Evolutionary conservation across 2,329 filamentous ascomycete species (phyloP).

Genomic region (Calonectria henricotiae): DNA sequence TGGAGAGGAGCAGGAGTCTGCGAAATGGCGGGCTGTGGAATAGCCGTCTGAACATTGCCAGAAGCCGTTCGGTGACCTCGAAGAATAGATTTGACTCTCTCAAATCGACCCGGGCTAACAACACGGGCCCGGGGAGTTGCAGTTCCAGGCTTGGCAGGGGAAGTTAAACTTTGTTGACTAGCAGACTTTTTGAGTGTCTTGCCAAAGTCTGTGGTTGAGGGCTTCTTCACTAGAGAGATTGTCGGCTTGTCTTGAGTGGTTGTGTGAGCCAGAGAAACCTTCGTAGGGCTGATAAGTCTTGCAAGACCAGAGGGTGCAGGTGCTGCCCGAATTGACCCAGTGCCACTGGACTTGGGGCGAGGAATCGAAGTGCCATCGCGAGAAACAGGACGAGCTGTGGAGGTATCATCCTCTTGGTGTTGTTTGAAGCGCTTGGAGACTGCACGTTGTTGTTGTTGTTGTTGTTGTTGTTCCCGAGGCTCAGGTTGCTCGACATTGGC

Average conservation of each 20-base stretch:
- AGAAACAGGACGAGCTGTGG: slow-evolving; percentile 75
- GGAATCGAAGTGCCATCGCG: slow-evolving; percentile 68
- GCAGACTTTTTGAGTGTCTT: slow-evolving; percentile 66
- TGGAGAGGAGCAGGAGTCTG: slow-evolving; percentile 66
- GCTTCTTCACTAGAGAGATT: slow-evolving; percentile 58
- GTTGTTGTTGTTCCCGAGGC: slow-evolving; percentile 41
- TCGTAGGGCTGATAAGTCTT: slow-evolving; percentile 84
- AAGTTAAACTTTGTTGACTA: slow-evolving; percentile 65
- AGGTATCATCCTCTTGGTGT: slow-evolving; percentile 78
- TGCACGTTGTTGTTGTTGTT: slow-evolving; percentile 18
- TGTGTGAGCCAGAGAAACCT: slow-evolving; percentile 77
- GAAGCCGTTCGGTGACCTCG: slow-evolving; percentile 59
- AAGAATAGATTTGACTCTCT: slow-evolving; percentile 74
- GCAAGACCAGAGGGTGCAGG: slow-evolving; percentile 67
- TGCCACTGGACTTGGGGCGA: slow-evolving; percentile 60
- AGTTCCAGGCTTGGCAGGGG: slow-evolving; percentile 53
- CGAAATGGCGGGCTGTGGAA: slow-evolving; percentile 65
- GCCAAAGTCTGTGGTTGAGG: slow-evolving; percentile 64
- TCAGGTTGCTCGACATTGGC: slow-evolving; percentile 46
- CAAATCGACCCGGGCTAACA: slow-evolving; percentile 69
- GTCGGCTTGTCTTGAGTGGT: slow-evolving; percentile 52
- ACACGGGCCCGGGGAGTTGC: slow-evolving; percentile 56
- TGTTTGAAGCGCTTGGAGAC: slow-evolving; percentile 82
- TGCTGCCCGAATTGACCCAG: slow-evolving; percentile 52
- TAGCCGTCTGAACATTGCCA: slow-evolving; percentile 64